phyloP scores from a whole-genome alignment of 2,329 filamentous ascomycete genomes.

The Botrytis medusae region DNA sequence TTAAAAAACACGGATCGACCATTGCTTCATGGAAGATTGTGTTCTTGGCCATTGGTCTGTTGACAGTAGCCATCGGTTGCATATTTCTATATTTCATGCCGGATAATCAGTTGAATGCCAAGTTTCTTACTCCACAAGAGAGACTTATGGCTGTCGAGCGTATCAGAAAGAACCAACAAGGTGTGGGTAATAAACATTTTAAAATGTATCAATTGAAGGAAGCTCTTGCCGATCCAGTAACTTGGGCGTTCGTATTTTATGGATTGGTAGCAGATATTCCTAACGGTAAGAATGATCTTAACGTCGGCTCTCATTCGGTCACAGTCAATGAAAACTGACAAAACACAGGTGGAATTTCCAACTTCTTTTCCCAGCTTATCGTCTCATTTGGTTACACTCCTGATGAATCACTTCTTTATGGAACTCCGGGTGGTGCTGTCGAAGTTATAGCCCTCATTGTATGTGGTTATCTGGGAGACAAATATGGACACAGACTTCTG shows the following conservation, averaged over 20 bases:
- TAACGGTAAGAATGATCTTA: slow-evolving; percentile 31
- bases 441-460: slow-evolving; percentile 35
- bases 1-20: slow-evolving; percentile 49
- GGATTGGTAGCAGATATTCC: slow-evolving; percentile 42
- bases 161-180: slow-evolving; percentile 58
- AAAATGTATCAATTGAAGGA: slow-evolving; percentile 54
- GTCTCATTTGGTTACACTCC: slow-evolving; percentile 45
- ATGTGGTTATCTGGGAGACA: slow-evolving; percentile 36
- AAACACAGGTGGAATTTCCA: slow-evolving; percentile 51
- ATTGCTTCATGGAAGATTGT: slow-evolving; percentile 61
- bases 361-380: slow-evolving; percentile 60
- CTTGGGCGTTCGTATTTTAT: slow-evolving; percentile 46
- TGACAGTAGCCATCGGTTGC: slow-evolving; percentile 45
- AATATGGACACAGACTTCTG: slow-evolving; percentile 36
- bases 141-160: slow-evolving; percentile 47
- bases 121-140: slow-evolving; percentile 47
- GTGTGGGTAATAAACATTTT: slow-evolving; percentile 55
- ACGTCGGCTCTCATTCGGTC: background rate
- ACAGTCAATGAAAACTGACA: background rate
- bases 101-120: slow-evolving; percentile 47
- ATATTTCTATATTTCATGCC: slow-evolving; percentile 47
- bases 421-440: slow-evolving; percentile 37
- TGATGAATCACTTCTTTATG: slow-evolving; percentile 37
- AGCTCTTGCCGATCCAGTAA: slow-evolving; percentile 41
- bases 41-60: slow-evolving; percentile 49